Evolutionary conservation across 2,329 filamentous ascomycete genomes (phyloP), one percentile per base, ranked within the genome.

Genomic region (Diaporthe aspalathi): DNA sequence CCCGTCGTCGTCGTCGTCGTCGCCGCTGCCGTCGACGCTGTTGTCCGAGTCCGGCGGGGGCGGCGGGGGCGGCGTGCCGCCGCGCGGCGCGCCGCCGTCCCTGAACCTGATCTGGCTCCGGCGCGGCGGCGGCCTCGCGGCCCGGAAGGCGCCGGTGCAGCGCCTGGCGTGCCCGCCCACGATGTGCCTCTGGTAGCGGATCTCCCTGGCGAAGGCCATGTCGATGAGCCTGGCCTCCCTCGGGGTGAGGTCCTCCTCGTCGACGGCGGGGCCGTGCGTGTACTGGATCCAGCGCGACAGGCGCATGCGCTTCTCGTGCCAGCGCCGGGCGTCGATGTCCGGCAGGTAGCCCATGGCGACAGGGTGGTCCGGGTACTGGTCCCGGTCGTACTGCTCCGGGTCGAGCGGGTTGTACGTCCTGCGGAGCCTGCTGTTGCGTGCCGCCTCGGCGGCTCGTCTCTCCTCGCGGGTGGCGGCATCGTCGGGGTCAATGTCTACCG

Each of bases 231-330:
- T 7, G 35, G 35, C 35, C 2, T 38, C 35, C 35, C 9, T 7
- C 6, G 35, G 35, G 35, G 35, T 7, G 40, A 73, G 20, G 32
- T 68, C 65, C 6, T 32, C 40, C 22, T 66, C 56, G n/a, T 68
- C 65, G 29, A 67, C 40, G 43, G 22, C 27, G 12, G 40, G 35
- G 27, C 45, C 29, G 35, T 71, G 62, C 3, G 20, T 17, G 65
- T 53, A 43, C 40, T 62, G 53, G 56, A 47, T 35, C 63, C 12
- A 68, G 17, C 71, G 69, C 22, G 56, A 40, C 14, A 73, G 71
- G 43, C 71, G 63, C 71, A 73, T 71, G 56, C 57, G 43, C 29
- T 32, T 66, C 65, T 73, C 68, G 35, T 56, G 71, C 69, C 71
- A 71, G 40, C 53, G 66, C 24, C 69, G 68, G 50, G 24, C 71